Conservation (phyloP, 2,329 filamentous ascomycete species). For the Orbilia oligospora region DNA sequence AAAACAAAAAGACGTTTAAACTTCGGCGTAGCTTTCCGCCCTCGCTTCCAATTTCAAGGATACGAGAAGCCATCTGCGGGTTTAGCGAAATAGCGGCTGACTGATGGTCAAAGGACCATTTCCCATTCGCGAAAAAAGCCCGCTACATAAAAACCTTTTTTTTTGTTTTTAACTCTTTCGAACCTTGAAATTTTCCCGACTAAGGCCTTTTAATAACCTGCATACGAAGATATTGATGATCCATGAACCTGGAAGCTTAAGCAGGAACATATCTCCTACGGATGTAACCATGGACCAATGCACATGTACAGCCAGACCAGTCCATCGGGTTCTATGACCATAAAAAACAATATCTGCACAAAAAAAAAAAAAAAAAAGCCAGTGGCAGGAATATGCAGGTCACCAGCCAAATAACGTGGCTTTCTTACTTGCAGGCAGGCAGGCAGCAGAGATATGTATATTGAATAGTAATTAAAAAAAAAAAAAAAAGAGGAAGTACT, state of each 20-base stretch:
- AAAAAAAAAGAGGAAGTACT: constrained; percentile 65
- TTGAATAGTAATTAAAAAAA: background rate
- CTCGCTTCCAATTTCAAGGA: constrained; percentile 29
- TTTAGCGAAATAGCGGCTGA: constrained; percentile 42
- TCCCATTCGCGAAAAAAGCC: constrained; percentile 7
- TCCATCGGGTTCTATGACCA: constrained; percentile 32
- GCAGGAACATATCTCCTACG: constrained; percentile 49
- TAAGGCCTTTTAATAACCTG: constrained; percentile 1
- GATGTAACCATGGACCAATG: constrained; percentile 50
- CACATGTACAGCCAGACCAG: constrained; percentile 29
- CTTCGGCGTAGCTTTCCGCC: constrained; percentile 21
- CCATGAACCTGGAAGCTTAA: constrained; percentile 25
- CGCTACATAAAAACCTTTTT: background rate
- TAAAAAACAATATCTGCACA: background rate
- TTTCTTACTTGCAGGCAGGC: background rate
- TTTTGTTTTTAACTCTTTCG: constrained; percentile 3
- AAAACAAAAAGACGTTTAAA: constrained; percentile 1
- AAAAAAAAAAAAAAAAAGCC: background rate
- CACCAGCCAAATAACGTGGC: background rate
- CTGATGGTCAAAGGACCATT: constrained; percentile 28
- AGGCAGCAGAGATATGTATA: no score
- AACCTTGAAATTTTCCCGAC: background rate
- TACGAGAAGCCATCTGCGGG: constrained; percentile 38
- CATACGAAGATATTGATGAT: constrained; percentile 20
- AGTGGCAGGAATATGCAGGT: constrained; percentile 2